Conservation (phyloP, 805 yeast species). For the Ogataea thermomethanolica region DNA sequence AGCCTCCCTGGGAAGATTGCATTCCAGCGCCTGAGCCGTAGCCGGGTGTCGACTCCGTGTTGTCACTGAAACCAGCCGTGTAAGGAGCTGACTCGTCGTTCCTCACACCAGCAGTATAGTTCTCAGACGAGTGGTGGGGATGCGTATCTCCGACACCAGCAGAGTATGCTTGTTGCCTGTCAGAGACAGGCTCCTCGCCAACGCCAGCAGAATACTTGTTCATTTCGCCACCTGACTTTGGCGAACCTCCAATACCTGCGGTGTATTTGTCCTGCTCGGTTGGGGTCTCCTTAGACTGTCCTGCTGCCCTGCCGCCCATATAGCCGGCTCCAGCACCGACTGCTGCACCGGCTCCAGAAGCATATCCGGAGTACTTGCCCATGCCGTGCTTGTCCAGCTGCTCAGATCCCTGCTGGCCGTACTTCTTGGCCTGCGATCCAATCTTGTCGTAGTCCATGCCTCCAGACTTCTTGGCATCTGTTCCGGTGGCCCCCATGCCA, state of each 20-base stretch:
- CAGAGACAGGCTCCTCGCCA: background rate
- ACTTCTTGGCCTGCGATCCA: conserved; percentile 3
- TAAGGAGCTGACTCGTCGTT: conserved; percentile 5
- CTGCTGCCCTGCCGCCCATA: background rate
- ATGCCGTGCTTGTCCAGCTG: conserved; percentile 9
- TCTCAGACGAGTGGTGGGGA: background rate
- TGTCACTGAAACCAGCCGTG: conserved; percentile 5
- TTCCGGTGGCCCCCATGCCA: background rate
- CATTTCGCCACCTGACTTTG: conserved; percentile 6
- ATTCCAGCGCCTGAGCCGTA: background rate
- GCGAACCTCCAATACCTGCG: background rate
- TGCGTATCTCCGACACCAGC: conserved; percentile 4
- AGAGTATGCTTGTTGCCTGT: conserved; percentile 1
- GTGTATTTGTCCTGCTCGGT: conserved; percentile 8
- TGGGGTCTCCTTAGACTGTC: background rate
- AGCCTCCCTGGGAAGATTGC: background rate
- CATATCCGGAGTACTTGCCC: conserved; percentile 9
- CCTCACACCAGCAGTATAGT: conserved; percentile 12
- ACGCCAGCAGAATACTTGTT: conserved; percentile 7
- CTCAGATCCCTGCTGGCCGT: conserved; percentile 8
- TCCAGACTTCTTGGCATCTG: background rate
- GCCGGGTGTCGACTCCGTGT: background rate
- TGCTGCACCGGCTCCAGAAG: conserved; percentile 14
- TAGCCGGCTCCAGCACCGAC: conserved; percentile 13
- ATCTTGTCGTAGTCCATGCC: conserved; percentile 4